A percentile compares a stretch with the other conserved stretches of the same genome.
phyloP scores from a whole-genome alignment of 768 basidiomycete genomes.

The Pluteus cervinus region DNA sequence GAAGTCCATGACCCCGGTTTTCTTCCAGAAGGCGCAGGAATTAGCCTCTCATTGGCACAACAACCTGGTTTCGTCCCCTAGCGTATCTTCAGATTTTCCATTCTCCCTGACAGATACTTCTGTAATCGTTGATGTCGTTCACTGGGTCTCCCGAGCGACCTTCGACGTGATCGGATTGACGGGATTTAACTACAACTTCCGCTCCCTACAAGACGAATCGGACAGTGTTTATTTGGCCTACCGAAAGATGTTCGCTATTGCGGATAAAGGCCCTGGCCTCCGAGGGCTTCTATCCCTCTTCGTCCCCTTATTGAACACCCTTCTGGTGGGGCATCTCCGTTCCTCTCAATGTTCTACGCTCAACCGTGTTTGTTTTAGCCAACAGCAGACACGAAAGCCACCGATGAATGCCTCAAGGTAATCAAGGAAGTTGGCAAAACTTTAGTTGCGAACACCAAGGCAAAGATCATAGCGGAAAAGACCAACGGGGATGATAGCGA shows the following conservation, averaged over 20 bases:
- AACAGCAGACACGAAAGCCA: conserved; percentile 30
- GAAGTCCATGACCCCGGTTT: conserved; percentile 38
- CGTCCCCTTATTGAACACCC: conserved; percentile 36
- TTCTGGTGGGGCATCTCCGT: conserved; percentile 32
- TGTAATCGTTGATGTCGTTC: conserved; percentile 39
- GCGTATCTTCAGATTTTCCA: conserved; percentile 3
- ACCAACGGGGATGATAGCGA: conserved; percentile 19
- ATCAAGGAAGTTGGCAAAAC: conserved; percentile 35
- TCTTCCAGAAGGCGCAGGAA: conserved; percentile 47
- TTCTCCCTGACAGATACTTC: conserved; percentile 9
- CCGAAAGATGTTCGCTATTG: conserved; percentile 42
- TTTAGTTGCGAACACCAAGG: conserved; percentile 39
- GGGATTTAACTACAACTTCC: conserved; percentile 48
- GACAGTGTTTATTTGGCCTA: conserved; percentile 45
- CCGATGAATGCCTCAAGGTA: conserved; percentile 28
- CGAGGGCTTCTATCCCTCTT: conserved; percentile 37
- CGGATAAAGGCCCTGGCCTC: conserved; percentile 36
- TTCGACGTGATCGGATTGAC: conserved; percentile 62
- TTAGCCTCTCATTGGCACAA: conserved; percentile 39
- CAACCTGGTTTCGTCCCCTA: conserved; percentile 16
- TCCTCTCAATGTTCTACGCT: neutral
- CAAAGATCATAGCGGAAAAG: conserved; percentile 27
- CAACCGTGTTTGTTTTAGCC: conserved; percentile 25
- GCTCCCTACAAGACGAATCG: conserved; percentile 40
- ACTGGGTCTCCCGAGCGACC: conserved; percentile 56